These are phyloP conservation scores for Carallia brachiata DNA, from an alignment of 345 rosid species.

Conservation along the genomic window DNA sequence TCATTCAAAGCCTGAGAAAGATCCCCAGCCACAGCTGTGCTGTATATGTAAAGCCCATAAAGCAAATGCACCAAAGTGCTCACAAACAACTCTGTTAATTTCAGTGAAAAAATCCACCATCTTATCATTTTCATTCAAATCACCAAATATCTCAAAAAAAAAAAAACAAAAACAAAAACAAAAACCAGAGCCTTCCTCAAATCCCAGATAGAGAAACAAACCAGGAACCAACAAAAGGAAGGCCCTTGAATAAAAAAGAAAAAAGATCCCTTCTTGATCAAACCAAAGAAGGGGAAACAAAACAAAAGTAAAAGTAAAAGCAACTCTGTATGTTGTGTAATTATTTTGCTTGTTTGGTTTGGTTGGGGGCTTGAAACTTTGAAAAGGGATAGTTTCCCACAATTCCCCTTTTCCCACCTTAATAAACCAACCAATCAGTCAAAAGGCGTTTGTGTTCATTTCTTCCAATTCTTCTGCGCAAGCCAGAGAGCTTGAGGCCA, in stretches of 20 bases:
- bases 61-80: constrained; percentile 72
- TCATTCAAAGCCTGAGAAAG: constrained; percentile 57
- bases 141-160: not conserved
- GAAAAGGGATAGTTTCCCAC: constrained; percentile 32
- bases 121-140: constrained; percentile 49
- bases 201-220: not conserved
- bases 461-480: not conserved
- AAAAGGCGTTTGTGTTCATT: constrained; percentile 10
- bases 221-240: constrained; percentile 13
- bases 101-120: constrained; percentile 58
- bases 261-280: not conserved
- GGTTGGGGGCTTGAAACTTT: constrained; percentile 15
- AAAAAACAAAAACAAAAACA: not conserved
- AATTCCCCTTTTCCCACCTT: constrained; percentile 34
- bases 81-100: constrained; percentile 72
- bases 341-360: not conserved
- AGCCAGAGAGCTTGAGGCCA: not conserved
- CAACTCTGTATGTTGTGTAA: not conserved
- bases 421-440: constrained; percentile 17
- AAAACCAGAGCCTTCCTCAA: constrained; percentile 29
- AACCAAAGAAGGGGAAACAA: constrained; percentile 20
- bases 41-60: constrained; percentile 77
- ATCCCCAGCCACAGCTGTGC: constrained; percentile 91
- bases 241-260: constrained; percentile 4
- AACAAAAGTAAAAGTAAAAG: not conserved